These are phyloP conservation scores for Capsicum pubescens DNA, from an alignment of 257 asterid species.

Conservation along the genomic window DNA sequence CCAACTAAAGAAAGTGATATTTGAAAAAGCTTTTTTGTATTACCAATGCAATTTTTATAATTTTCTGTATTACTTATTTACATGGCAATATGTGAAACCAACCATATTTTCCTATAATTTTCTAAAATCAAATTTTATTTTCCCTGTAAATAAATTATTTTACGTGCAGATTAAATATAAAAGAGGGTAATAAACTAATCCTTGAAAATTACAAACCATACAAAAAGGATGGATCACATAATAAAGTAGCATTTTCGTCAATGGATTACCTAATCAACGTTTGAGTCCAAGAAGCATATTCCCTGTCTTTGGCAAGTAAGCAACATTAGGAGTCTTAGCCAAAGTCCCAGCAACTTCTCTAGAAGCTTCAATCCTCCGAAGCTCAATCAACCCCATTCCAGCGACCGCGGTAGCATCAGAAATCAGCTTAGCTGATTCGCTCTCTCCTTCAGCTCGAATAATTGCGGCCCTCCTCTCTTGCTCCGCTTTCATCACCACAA, in stretches of 20 bases:
- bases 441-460: slow-evolving; percentile 58
- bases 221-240: slow-evolving; percentile 8
- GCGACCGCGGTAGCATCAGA: slow-evolving; percentile 53
- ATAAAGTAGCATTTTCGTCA: neutral
- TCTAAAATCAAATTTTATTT: neutral
- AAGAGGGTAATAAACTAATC: neutral
- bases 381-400: slow-evolving; percentile 53
- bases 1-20: neutral
- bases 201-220: neutral
- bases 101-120: neutral
- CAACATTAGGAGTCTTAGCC: slow-evolving; percentile 47
- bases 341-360: slow-evolving; percentile 53
- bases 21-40: neutral
- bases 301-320: slow-evolving; percentile 46
- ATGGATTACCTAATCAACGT: slow-evolving; percentile 40
- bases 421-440: slow-evolving; percentile 57
- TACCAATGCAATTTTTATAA: neutral
- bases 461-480: slow-evolving; percentile 50
- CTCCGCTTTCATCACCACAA: slow-evolving; percentile 88
- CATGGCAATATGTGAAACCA: neutral
- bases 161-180: neutral
- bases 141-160: neutral
- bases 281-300: slow-evolving; percentile 53
- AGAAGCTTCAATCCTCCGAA: slow-evolving; percentile 53
- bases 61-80: neutral